Base-by-base conservation (phyloP, 495 filamentous ascomycete species). In the Chaetomium fimeti region DNA sequence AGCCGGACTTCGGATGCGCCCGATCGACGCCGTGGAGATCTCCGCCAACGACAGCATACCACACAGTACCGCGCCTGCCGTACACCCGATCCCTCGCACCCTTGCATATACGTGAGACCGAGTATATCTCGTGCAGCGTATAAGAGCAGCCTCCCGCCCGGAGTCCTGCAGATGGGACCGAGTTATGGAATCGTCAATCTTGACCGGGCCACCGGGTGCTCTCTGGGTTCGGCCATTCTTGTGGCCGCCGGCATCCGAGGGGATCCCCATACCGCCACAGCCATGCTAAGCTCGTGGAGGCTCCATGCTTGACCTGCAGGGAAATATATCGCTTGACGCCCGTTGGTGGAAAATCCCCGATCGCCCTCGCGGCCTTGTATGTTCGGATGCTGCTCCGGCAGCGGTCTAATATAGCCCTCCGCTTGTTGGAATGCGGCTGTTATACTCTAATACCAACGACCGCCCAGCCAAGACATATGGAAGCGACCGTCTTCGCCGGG, bases 271-370 rank as follows among this genome's bases (percentile, higher is more conserved):
- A 45, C 1, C 22, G 2, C 20, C 55, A 0, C 20, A 45, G 40
- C 38, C 11, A 58, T 27, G 20, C 2, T 32, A 9, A 42, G n/a
- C 8, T 27, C 13, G 16, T 29, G 27, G 25, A n/a, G 40, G 40
- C 27, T 45, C 57, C 12, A 32, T 47, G 24, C 18, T 59, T 16
- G 28, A 12, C 40, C 20, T 43, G 13, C 56, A 32, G 7, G 32
- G 24, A 3, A 12, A 32, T 38, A 9, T 27, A 40, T 18, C n/a
- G 6, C 12, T 24, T 1, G 8, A 12, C 9, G 12, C 18, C 32
- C 1, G 60, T 63, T 63, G 61, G 61, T 63, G 61, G 38, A 62
- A 56, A 62, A 62, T 55, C 60, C 42, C 60, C 51, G 59, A 52
- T 24, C 40, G 15, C 5, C 36, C 2, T 20, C 3, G 5, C 18